Conservation (phyloP, 805 yeast genomes). For the Pichia occidentalis region DNA sequence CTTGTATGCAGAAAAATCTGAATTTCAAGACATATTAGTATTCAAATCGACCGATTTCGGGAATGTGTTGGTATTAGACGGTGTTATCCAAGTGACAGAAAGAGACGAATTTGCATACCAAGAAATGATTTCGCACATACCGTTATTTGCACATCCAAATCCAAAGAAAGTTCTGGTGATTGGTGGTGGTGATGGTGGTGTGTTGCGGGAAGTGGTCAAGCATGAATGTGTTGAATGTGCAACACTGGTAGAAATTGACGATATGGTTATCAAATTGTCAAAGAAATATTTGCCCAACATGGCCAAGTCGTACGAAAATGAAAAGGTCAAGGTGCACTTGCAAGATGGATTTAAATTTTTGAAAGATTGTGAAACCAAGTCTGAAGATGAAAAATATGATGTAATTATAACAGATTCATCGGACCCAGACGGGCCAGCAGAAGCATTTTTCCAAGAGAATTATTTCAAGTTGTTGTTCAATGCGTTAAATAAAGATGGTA, state of each 20-base stretch:
- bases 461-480: slow-evolving; percentile 64
- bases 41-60: slow-evolving; percentile 75
- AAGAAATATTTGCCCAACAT: slow-evolving; percentile 69
- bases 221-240: slow-evolving; percentile 51
- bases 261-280: slow-evolving; percentile 66
- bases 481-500: slow-evolving; percentile 54
- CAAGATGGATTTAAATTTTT: slow-evolving; percentile 82
- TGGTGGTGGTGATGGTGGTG: slow-evolving; percentile 98
- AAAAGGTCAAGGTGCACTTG: slow-evolving; percentile 58
- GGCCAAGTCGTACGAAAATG: slow-evolving; percentile 60
- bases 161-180: slow-evolving; percentile 78
- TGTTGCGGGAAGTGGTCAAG: slow-evolving; percentile 78
- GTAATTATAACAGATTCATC: slow-evolving; percentile 88
- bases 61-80: slow-evolving; percentile 83
- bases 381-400: slow-evolving; percentile 51
- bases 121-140: slow-evolving; percentile 82
- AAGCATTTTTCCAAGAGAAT: slow-evolving; percentile 70
- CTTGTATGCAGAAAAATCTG: slow-evolving; percentile 59
- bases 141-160: slow-evolving; percentile 66
- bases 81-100: slow-evolving; percentile 86
- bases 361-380: slow-evolving; percentile 32
- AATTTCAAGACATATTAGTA: slow-evolving; percentile 76
- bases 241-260: slow-evolving; percentile 85
- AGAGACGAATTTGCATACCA: slow-evolving; percentile 92
- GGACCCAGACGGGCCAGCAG: slow-evolving; percentile 94